Base-by-base conservation (phyloP, 257 asterid species). In the Solanum etuberosum region DNA sequence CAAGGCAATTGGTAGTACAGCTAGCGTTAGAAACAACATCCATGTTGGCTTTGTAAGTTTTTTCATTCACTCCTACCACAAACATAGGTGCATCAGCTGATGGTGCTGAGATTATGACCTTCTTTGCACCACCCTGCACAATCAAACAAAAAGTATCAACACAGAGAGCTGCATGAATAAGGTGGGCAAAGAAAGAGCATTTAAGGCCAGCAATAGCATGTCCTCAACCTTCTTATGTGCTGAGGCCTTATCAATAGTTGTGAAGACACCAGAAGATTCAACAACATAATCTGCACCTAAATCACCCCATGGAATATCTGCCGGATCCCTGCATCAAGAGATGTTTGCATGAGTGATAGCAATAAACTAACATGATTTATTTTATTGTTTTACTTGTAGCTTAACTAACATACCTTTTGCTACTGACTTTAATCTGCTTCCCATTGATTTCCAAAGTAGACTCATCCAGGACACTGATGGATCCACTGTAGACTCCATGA, bases 21-120 rank as follows among this genome's bases (percentile, higher is more conserved):
- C 99, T 97, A 85, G 99, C 99, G 89, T 97, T 97, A 85, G 99
- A 97, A 91, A 97, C 98, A 34, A 97, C 93, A 87, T 97, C 99
- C 99, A 97, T 97, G 96, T 91, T 93, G 72, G 98, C 89, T 85
- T 93, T 92, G 94, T 97, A 97, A 12, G 93, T 92, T 43, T 88
- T 89, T 93, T 96, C 99, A 86, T 97, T 97, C 38, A 97, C 99
- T 74, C 99, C 99, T 88, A 97, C 98, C 23, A 97, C 99, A 86
- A 97, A 97, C 99, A 97, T 97, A 80, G 99, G 99, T 54, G 99
- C 99, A 92, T 97, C 99, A 23, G 95, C 98, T 85, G 99, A 97
- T 91, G 99, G 99, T 89, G 99, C 99, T 67, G 99, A 97, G 90
- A 97, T 96, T 32, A 97, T 90, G 51, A 97, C 98, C 92, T 97